Conservation (phyloP, 495 filamentous ascomycete species). For the Daldinia bambusicola region DNA sequence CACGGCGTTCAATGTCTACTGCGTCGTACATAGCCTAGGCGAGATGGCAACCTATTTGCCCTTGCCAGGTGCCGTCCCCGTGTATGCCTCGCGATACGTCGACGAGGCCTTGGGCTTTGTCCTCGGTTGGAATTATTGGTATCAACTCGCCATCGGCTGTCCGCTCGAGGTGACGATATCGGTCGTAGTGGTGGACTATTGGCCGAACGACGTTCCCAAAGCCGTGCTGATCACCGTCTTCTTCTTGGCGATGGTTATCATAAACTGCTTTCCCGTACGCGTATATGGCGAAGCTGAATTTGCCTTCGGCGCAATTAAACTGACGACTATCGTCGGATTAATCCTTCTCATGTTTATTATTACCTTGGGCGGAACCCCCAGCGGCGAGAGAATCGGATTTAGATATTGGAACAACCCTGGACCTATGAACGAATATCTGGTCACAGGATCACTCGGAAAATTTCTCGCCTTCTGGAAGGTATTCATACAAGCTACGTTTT, state of each 20-base stretch:
- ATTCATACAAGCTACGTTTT: slow-evolving; percentile 69
- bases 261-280: slow-evolving; percentile 50
- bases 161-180: slow-evolving; percentile 53
- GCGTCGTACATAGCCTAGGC: slow-evolving; percentile 55
- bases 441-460: slow-evolving; percentile 58
- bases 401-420: slow-evolving; percentile 76
- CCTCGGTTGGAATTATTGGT: slow-evolving; percentile 73
- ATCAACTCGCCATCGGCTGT: slow-evolving; percentile 50
- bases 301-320: slow-evolving; percentile 68
- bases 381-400: slow-evolving; percentile 69
- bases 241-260: slow-evolving; percentile 52
- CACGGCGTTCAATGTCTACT: slow-evolving; percentile 48
- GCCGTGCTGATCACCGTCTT: slow-evolving; percentile 64
- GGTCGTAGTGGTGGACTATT: slow-evolving; percentile 60
- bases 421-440: slow-evolving; percentile 71
- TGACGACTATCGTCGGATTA: slow-evolving; percentile 71
- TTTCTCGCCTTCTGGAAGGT: slow-evolving; percentile 71
- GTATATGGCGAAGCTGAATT: slow-evolving; percentile 73
- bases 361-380: slow-evolving; percentile 68
- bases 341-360: slow-evolving; percentile 75
- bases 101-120: slow-evolving; percentile 77
- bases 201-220: slow-evolving; percentile 56
- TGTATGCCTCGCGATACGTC: slow-evolving; percentile 75
- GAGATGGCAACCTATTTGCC: slow-evolving; percentile 72
- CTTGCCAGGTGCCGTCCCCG: slow-evolving; percentile 57